phyloP scores from a whole-genome alignment of 305 asterid species.

The Rubia peregrina region DNA sequence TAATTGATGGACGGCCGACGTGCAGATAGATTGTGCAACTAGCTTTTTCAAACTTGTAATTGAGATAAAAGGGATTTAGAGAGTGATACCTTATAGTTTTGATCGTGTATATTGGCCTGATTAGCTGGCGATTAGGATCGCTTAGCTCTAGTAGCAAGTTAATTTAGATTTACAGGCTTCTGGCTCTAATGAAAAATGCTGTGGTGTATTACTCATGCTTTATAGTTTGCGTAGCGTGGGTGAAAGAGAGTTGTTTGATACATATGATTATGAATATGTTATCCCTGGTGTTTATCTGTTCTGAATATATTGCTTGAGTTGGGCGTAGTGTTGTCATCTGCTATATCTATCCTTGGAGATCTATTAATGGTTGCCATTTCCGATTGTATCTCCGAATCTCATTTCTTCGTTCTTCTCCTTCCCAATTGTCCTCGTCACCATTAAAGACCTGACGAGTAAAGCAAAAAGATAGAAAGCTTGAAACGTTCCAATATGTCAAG shows the following conservation, averaged over 20 bases:
- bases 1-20: not conserved
- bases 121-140: not conserved
- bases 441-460: constrained; percentile 10
- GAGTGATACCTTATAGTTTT: not conserved
- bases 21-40: not conserved
- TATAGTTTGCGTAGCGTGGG: not conserved
- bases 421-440: not conserved
- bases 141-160: not conserved
- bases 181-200: not conserved
- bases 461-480: constrained; percentile 1
- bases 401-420: not conserved
- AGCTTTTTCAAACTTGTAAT: not conserved
- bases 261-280: not conserved
- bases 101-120: not conserved
- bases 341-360: not conserved
- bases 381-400: not conserved
- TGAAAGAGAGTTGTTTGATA: not conserved
- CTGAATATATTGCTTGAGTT: not conserved
- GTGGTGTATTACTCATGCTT: not conserved
- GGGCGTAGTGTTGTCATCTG: not conserved
- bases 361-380: not conserved
- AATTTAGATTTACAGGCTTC: not conserved
- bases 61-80: not conserved
- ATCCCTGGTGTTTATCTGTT: not conserved
- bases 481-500: constrained; percentile 38